Base-by-base conservation (phyloP, 768 basidiomycete genomes). In the Boletus fagicola region DNA sequence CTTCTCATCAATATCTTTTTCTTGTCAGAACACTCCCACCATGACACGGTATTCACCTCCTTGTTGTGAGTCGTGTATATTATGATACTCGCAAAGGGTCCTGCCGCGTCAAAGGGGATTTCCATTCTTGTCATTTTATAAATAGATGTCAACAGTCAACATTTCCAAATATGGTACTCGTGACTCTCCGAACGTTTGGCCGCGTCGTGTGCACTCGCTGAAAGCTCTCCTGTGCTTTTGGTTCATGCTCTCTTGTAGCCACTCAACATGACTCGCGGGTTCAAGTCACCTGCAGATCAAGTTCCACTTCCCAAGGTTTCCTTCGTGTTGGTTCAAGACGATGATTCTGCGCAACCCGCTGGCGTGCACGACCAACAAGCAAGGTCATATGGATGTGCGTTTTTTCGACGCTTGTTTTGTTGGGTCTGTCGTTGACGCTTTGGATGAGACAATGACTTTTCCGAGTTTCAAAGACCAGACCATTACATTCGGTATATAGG, bases 401-500 rank as follows among this genome's bases (percentile, higher is more conserved):
- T 15, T 24, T 24, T 35, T 43, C 49, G 30, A n/a, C 22, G 1
- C 42, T 40, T 26, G 42, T 33, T 65, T 46, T 22, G 28, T 33
- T 26, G 12, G 22, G 10, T 54, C 12, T 54, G 10, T 39, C 51
- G 39, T 20, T 62, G 24, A 65, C 57, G 15, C 28, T 50, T 75
- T 53, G 75, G 33, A 24, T n/a, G 78, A 78, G 82, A 82, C 64
- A 83, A 83, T 56, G 86, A 90, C 63, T 83, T 84, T 65, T 81
- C 83, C 12, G 83, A 88, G 39, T 94, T 92, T 66, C 73, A 74
- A 59, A 75, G 86, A 58, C 91, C 93, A 10, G 90, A 92, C 53
- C 83, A 92, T 66, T 97, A 97, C 69, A 90, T 96, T 67, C 86
- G 92, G 43, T 85, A 96, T 69, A 92, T 96, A 61, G 94, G 93